A percentile compares a stretch with the other conserved stretches of the same genome.
Evolutionary conservation across 371 early-diverging fungal genomes (phyloP).

Genomic region (Mortierella sp.): DNA sequence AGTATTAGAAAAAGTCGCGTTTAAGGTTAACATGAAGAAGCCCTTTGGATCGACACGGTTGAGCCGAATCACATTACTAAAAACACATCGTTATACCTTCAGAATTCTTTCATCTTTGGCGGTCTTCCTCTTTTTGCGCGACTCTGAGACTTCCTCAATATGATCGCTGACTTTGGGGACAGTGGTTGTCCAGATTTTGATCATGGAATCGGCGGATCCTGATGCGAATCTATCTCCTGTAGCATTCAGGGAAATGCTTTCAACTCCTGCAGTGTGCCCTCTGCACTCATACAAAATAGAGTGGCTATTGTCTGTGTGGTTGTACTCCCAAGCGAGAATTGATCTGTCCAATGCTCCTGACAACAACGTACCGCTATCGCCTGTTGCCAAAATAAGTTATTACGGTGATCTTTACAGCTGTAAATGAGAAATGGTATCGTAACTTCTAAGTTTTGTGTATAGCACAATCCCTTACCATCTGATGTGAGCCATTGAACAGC

Average conservation of each 20-base stretch:
- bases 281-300: conserved; percentile 76
- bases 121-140: conserved; percentile 66
- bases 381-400: conserved; percentile 18
- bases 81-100: conserved; percentile 55
- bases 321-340: conserved; percentile 63
- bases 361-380: conserved; percentile 51
- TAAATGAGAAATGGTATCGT: not conserved
- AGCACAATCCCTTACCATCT: conserved; percentile 29
- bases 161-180: conserved; percentile 68
- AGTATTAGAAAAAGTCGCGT: not conserved
- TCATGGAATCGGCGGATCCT: conserved; percentile 83
- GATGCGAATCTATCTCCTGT: conserved; percentile 76
- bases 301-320: conserved; percentile 39
- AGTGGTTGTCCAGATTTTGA: conserved; percentile 82
- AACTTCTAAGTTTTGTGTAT: not conserved
- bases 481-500: conserved; percentile 67
- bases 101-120: conserved; percentile 60
- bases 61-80: not conserved
- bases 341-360: conserved; percentile 65
- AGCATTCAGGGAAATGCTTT: conserved; percentile 54
- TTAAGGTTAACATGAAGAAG: not conserved
- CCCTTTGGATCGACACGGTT: not conserved
- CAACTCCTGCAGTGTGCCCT: conserved; percentile 81
- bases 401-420: not conserved
- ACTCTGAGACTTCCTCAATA: conserved; percentile 65